Evolutionary conservation across 805 yeast genomes (phyloP), one percentile per base, ranked within the genome.

Genomic region (Candida arabinofermentans): DNA sequence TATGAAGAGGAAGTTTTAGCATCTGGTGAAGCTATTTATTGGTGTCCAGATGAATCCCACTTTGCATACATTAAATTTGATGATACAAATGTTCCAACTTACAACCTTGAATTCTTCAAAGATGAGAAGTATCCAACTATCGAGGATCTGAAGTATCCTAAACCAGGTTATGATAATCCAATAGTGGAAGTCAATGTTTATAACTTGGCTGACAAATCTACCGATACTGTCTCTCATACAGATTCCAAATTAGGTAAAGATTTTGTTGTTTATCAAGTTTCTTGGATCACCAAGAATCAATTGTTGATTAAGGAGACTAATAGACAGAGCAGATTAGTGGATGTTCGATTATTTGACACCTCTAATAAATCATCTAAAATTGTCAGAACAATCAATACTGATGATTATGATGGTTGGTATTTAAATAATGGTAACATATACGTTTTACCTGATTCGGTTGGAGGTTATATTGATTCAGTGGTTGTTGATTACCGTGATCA

Each of bases 1-100:
- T 85, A 85, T 58, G 95, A 86, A 58, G 95, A 86, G 55, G 95
- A 86, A 53, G 86, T 86, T 1, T 61, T 80, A 10, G 72, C 71
- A 0, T 52, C 64, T 13, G 90, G 83, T 47, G 62, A 58, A 27
- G 78, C 84, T 0, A 64, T 84, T 10, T 84, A 88, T 85, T 85
- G 91, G 89, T 66, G 81, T 13, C 81, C 83, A 1, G 77, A 79
- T 47, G 85, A 81, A 48, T 58, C 75, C 2, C 66, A 65, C 40
- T 47, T 84, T 36, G 65, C 81, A 0, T 86, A 67, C 51, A 70
- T 83, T 46, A 71, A 65, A 47, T 69, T 76, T 18, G 72, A 85
- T 51, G 90, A 84, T 47, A 69, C 83, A 0, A 53, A 66, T 0
- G 93, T 85, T 1, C 73, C 72, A 1, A 59, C 62, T 5, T 77